Evolutionary conservation across 768 basidiomycete genomes (phyloP).

Genomic region (Suillus placidus): DNA sequence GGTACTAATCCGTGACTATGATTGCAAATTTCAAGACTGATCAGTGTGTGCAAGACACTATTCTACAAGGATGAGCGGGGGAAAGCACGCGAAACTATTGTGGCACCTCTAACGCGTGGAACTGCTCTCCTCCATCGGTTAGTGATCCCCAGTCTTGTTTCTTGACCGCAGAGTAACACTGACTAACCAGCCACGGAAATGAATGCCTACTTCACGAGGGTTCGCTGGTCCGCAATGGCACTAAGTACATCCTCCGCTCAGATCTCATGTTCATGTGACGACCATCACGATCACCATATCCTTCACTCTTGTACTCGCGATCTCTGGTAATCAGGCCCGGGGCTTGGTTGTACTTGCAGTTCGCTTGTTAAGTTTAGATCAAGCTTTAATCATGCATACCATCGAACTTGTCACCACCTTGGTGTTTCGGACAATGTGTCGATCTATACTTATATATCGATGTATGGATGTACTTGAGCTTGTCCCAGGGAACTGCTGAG

Average conservation of each 20-base stretch:
- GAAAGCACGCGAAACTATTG: conserved; percentile 50
- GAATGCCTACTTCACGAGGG: conserved; percentile 78
- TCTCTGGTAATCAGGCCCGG: too few species aligned
- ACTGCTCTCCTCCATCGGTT: conserved; percentile 70
- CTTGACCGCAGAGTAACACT: conserved; percentile 12
- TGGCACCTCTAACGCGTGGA: conserved; percentile 58
- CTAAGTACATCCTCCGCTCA: conserved; percentile 74
- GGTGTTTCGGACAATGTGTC: not conserved
- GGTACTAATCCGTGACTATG: conserved; percentile 32
- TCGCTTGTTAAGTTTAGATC: not conserved
- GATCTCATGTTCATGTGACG: conserved; percentile 64
- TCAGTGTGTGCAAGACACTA: conserved; percentile 50
- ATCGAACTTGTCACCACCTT: not conserved
- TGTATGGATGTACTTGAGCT: not conserved
- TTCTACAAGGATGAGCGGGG: conserved; percentile 66
- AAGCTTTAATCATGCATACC: not conserved
- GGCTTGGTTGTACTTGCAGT: not conserved
- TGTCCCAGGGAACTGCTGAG: not conserved
- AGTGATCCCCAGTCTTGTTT: conserved; percentile 14
- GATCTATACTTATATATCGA: not conserved
- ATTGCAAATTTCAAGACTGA: conserved; percentile 1
- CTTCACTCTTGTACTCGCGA: not conserved
- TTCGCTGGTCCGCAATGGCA: conserved; percentile 55
- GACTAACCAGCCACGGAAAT: conserved; percentile 58
- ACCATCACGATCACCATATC: not conserved